Evolutionary conservation across 116 monocot species (phyloP), one percentile per base, ranked within the genome.

Genomic region (Cymodocea nodosa): DNA sequence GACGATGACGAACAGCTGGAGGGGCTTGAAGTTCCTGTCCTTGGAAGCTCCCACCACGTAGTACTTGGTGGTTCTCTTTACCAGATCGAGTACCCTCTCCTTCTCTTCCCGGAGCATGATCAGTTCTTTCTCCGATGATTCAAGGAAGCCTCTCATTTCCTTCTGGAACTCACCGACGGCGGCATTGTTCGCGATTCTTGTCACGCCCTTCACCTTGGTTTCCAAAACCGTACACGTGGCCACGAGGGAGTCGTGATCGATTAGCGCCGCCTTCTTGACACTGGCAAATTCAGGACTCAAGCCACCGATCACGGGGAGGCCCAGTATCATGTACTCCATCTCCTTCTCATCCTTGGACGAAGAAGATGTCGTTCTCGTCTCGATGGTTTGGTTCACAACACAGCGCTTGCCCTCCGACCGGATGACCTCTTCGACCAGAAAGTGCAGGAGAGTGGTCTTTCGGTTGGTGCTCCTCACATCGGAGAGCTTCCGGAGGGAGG

Each of bases 401-500:
- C 71, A 70, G 5, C 77, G 78, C 73, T 87, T 87, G 15, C 94
- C 94, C 71, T 90, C 94, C 1, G 83, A 59, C 0, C 90, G 80
- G 3, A 87, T 74, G 6, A 90, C 94, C 67, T 85, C 83, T 64
- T 90, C 87, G 25, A 87, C 84, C 1, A 94, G 82, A 52, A 90
- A 90, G 68, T 94, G 80, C 36, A 94, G 86, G 52, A 94, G 74
- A 22, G 90, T 87, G 50, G 83, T 94, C 70, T 78, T 87, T 51
- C 90, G 84, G 59, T 94, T 90, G 10, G 79, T 87, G 79, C 85
- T 87, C 78, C 85, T 90, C 48, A 94, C 87, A 58, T 90, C 94
- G 23, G 94, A 79, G 25, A 94, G 84, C 73, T 94, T 94, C 51
- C 80, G 65, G 48, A 94, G 77, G 2, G 90, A 77, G 12, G 78